These are phyloP conservation scores for Amniculicola lignicola DNA, from an alignment of 495 filamentous ascomycete species.

Conservation along the genomic window DNA sequence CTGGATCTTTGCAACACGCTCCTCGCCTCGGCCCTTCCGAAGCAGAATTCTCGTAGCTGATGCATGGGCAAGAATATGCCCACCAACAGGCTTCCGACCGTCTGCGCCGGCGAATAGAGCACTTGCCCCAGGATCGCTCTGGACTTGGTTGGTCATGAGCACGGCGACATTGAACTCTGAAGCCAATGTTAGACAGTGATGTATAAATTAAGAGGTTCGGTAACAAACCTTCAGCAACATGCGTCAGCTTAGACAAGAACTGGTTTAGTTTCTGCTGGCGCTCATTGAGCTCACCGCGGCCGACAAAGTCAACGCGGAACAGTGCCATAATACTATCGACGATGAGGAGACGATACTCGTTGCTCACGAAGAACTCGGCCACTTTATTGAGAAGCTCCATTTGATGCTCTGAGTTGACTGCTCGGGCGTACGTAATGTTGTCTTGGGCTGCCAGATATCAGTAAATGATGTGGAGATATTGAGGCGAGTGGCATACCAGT, in stretches of 20 bases:
- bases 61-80: slow-evolving; percentile 77
- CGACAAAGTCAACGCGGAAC: slow-evolving; percentile 71
- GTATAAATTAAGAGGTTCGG: neutral
- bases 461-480: neutral
- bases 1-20: slow-evolving; percentile 75
- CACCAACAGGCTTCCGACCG: slow-evolving; percentile 71
- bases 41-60: slow-evolving; percentile 71
- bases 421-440: slow-evolving; percentile 71
- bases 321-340: slow-evolving; percentile 79
- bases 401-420: slow-evolving; percentile 74
- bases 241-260: slow-evolving; percentile 65
- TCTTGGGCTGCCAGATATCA: slow-evolving; percentile 60
- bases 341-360: slow-evolving; percentile 68
- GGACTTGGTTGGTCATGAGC: slow-evolving; percentile 79
- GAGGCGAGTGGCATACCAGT: slow-evolving; percentile 10
- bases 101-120: slow-evolving; percentile 77
- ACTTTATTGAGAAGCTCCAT: slow-evolving; percentile 66
- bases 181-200: neutral
- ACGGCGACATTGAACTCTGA: slow-evolving; percentile 76
- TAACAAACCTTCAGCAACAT: slow-evolving; percentile 66
- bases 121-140: slow-evolving; percentile 75
- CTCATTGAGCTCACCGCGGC: slow-evolving; percentile 72
- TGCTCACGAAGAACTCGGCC: slow-evolving; percentile 61
- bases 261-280: slow-evolving; percentile 73
- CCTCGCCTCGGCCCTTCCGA: slow-evolving; percentile 73